These are phyloP conservation scores for Cryomyces minteri DNA, from an alignment of 495 filamentous ascomycete species.

Conservation along the genomic window DNA sequence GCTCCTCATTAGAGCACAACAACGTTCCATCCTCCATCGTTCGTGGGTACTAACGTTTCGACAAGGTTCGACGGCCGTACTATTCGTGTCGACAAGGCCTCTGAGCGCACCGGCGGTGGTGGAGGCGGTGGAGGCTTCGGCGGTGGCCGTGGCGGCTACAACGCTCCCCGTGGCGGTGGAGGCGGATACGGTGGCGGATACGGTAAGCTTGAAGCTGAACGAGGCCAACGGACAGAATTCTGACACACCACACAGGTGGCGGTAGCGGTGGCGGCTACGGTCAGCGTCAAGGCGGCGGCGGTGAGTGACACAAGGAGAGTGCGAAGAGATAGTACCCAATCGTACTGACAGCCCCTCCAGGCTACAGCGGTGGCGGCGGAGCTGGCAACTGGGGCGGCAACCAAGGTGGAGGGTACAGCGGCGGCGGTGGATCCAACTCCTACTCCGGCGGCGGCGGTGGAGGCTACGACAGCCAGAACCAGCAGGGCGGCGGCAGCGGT, in stretches of 20 bases:
- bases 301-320: slow-evolving; percentile 1
- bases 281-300: slow-evolving; percentile 4
- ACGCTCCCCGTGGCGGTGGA: slow-evolving; percentile 11
- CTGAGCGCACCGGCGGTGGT: slow-evolving; percentile 48
- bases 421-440: no score
- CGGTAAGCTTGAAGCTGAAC: slow-evolving; percentile 1
- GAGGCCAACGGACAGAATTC: neutral
- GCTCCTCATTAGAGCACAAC: neutral
- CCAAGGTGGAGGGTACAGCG: neutral
- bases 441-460: no score
- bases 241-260: neutral
- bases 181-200: slow-evolving; percentile 12
- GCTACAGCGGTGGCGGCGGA: no score
- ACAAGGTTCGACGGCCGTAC: slow-evolving; percentile 82
- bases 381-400: neutral
- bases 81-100: slow-evolving; percentile 93
- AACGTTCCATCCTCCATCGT: neutral
- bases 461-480: neutral
- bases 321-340: neutral
- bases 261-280: slow-evolving; percentile 5
- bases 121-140: slow-evolving; percentile 19
- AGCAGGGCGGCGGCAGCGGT: neutral
- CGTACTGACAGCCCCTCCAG: neutral
- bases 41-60: neutral
- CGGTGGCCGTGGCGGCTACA: slow-evolving; percentile 11